Base-by-base conservation (phyloP, 2,329 filamentous ascomycete species). In the Dendrostoma leiphaemia region DNA sequence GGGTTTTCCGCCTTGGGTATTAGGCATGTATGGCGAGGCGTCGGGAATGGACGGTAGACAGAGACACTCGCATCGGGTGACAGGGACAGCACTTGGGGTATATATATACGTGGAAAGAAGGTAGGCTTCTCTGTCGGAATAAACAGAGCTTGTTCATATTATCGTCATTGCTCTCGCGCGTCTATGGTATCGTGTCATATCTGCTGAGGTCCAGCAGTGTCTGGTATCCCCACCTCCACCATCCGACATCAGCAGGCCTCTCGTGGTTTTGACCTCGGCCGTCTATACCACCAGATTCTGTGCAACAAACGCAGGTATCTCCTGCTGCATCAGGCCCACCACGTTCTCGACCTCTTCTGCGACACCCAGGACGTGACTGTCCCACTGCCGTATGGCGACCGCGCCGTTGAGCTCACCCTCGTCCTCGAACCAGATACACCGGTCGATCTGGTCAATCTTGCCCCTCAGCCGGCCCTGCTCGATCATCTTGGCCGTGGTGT, bases 401-500 rank as follows among this genome's bases (percentile, higher is more conserved):
- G 83, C 87, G 3, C 85, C 81, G 3, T 82, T 70, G 19, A 82
- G 79, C 53, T 83, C 81, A 45, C 86, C 87, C 29, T 84, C 84
- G 65, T 72, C 77, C 71, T 94, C 90, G 67, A 99, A 99, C 74
- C 86, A 91, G 56, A 99, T 92, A 10, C 92, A 75, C 13, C 88
- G 82, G 53, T 91, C 90, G 54, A 99, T 92, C 75, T 99, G 94
- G 71, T 99, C 93, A 65, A 99, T 97, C 54, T 88, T 85, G 7
- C 93, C 94, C 3, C 88, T 83, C 48, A 99, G 73, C 29, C 94
- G 85, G 9, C 90, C 91, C 71, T 97, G 92, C 75, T 97, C 92
- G 63, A 99, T 90, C 94, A 99, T 99, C 63, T 85, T 82, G 4
- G 93, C 91, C 12, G 93, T 94, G 51, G 94, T 97, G 55, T 89